Conservation (phyloP, 306 rosid species). For the Rubus idaeus region DNA sequence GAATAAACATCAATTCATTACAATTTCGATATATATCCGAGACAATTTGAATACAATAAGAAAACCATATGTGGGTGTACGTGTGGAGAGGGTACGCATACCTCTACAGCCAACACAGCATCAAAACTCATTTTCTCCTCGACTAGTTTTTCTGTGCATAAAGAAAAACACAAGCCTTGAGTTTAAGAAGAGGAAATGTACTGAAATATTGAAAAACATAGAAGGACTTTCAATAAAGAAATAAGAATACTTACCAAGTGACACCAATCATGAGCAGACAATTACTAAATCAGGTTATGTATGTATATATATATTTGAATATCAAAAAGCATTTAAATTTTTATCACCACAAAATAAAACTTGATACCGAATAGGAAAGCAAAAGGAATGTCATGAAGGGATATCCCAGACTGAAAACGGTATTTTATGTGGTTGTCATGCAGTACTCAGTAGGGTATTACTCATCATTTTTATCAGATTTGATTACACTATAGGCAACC, state of each 20-base stretch:
- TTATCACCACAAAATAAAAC: neutral
- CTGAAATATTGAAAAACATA: too few relatives aligned
- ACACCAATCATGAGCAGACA: neutral
- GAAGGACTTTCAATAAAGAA: neutral
- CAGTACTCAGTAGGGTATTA: neutral
- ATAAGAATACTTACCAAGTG: neutral
- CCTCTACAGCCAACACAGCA: slow-evolving; percentile 88
- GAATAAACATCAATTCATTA: slow-evolving; percentile 12
- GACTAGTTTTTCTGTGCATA: slow-evolving; percentile 72
- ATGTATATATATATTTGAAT: neutral
- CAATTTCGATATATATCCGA: slow-evolving; percentile 14
- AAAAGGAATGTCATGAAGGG: neutral
- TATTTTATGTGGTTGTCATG: neutral
- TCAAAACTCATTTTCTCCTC: slow-evolving; percentile 79
- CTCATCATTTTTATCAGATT: neutral
- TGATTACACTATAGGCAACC: neutral
- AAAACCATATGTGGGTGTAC: neutral
- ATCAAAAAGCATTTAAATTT: neutral
- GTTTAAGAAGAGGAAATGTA: neutral
- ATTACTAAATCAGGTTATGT: neutral
- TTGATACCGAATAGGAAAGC: neutral
- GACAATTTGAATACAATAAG: slow-evolving; percentile 12
- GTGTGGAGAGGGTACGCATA: neutral
- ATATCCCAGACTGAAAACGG: neutral
- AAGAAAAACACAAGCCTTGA: slow-evolving; percentile 9